Evolutionary conservation across 2,329 filamentous ascomycete species (phyloP).

Genomic region (Penicillium occitanis): DNA sequence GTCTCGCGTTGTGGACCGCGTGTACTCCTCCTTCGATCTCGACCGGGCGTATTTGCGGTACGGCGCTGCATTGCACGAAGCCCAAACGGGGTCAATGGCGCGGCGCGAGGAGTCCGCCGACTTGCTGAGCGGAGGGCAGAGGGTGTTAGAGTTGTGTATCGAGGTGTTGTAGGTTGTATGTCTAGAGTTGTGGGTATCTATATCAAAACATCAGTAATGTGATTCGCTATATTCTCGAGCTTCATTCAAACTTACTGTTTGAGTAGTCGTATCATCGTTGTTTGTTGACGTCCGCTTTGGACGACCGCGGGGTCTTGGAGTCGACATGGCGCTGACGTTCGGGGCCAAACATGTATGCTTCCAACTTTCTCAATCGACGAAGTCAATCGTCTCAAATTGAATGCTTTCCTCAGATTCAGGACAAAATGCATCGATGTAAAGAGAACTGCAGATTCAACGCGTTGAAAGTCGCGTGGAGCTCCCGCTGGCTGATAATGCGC

Average conservation of each 20-base stretch:
- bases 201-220: background rate
- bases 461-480: conserved; percentile 17
- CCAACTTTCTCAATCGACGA: background rate
- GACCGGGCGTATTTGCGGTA: conserved; percentile 52
- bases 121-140: conserved; percentile 35
- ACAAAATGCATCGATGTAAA: background rate
- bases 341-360: background rate
- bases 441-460: background rate
- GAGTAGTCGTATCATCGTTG: conserved; percentile 24
- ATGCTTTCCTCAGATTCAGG: background rate
- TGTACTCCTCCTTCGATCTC: conserved; percentile 51
- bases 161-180: conserved; percentile 36
- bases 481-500: background rate
- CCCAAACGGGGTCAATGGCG: conserved; percentile 57
- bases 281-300: conserved; percentile 19
- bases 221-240: background rate
- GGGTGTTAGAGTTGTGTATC: conserved; percentile 33
- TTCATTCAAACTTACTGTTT: conserved; percentile 7
- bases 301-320: conserved; percentile 20
- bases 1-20: conserved; percentile 53
- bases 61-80: conserved; percentile 56
- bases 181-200: conserved; percentile 18
- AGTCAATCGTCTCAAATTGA: background rate
- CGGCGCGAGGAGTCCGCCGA: conserved; percentile 39
- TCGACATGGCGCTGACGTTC: conserved; percentile 14